These are phyloP conservation scores for Xylariaceae sp. DNA, from an alignment of 2,329 filamentous ascomycete genomes.

Conservation along the genomic window DNA sequence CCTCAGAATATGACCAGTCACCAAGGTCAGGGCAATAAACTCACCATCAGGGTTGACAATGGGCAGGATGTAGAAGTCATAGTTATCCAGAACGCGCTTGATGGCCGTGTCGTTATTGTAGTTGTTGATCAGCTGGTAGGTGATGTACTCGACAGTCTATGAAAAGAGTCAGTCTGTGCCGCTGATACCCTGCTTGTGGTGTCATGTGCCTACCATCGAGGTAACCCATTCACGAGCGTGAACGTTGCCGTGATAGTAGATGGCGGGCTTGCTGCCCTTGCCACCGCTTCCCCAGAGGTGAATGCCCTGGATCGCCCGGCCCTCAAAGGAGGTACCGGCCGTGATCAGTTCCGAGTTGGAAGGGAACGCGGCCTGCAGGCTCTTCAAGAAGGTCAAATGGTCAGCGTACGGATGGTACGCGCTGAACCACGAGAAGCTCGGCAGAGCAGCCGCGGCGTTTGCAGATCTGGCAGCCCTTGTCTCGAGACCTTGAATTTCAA, in stretches of 20 bases:
- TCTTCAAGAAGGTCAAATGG: conserved; percentile 43
- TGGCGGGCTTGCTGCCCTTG: conserved; percentile 42
- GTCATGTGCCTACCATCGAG: conserved; percentile 21
- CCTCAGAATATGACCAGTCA: too few species aligned
- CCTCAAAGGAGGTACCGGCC: conserved; percentile 41
- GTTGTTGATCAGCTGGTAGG: conserved; percentile 41
- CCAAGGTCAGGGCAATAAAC: too few species aligned
- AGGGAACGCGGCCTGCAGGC: conserved; percentile 42
- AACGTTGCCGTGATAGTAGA: conserved; percentile 44
- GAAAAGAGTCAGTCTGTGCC: conserved; percentile 9
- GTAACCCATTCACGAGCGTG: conserved; percentile 29
- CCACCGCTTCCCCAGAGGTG: conserved; percentile 46
- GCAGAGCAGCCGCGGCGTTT: conserved; percentile 25
- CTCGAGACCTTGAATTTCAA: conserved; percentile 14
- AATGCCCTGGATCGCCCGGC: conserved; percentile 54
- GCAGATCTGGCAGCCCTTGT: conserved; percentile 4
- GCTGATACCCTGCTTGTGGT: not conserved
- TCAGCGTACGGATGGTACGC: conserved; percentile 49
- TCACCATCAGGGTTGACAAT: conserved; percentile 49
- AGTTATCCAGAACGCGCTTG: conserved; percentile 46
- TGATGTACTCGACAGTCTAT: conserved; percentile 42
- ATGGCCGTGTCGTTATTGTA: conserved; percentile 37
- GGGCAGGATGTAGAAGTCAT: conserved; percentile 55
- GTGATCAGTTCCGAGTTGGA: conserved; percentile 44
- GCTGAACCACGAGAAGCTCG: conserved; percentile 45